Percentiles rank a stretch among this genome's conserved stretches.
Evolutionary conservation across 768 basidiomycete genomes (phyloP).

Genomic region (Auriscalpium vulgare): DNA sequence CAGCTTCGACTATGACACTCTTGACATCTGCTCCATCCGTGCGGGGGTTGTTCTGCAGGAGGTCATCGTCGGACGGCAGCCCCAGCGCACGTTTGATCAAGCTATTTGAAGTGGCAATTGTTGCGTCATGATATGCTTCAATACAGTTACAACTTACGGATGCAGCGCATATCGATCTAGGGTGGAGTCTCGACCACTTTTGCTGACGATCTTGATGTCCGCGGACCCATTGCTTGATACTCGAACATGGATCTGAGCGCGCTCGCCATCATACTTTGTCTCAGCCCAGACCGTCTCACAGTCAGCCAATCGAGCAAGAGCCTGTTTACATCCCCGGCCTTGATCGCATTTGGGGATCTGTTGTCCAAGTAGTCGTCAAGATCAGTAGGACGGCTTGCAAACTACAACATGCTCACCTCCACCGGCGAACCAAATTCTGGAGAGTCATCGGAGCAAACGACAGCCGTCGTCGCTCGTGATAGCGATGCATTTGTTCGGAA

Average conservation of each 20-base stretch:
- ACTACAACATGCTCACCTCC: slow-evolving; percentile 34
- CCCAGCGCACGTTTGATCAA: slow-evolving; percentile 57
- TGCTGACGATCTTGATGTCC: slow-evolving; percentile 76
- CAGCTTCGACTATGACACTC: slow-evolving; percentile 61
- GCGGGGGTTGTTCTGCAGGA: slow-evolving; percentile 3
- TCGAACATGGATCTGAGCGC: slow-evolving; percentile 87
- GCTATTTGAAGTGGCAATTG: slow-evolving; percentile 20
- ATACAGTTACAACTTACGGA: slow-evolving; percentile 19
- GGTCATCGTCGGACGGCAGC: slow-evolving; percentile 16
- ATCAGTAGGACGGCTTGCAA: not conserved
- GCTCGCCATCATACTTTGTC: slow-evolving; percentile 91
- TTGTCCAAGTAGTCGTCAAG: not conserved
- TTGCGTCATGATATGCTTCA: not conserved
- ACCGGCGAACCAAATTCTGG: slow-evolving; percentile 56
- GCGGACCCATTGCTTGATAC: slow-evolving; percentile 29
- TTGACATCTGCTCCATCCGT: slow-evolving; percentile 3
- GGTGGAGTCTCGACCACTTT: slow-evolving; percentile 81
- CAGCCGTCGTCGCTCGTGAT: slow-evolving; percentile 34
- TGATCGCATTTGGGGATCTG: slow-evolving; percentile 83
- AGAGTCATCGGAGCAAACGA: slow-evolving; percentile 23
- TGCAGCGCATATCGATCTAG: slow-evolving; percentile 65
- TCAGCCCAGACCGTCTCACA: slow-evolving; percentile 67
- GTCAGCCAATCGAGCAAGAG: slow-evolving; percentile 35
- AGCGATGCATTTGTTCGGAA: slow-evolving; percentile 51
- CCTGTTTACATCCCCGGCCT: slow-evolving; percentile 52